Conservation (phyloP, 371 early-diverging fungal species). For the Umbelopsis sp. region DNA sequence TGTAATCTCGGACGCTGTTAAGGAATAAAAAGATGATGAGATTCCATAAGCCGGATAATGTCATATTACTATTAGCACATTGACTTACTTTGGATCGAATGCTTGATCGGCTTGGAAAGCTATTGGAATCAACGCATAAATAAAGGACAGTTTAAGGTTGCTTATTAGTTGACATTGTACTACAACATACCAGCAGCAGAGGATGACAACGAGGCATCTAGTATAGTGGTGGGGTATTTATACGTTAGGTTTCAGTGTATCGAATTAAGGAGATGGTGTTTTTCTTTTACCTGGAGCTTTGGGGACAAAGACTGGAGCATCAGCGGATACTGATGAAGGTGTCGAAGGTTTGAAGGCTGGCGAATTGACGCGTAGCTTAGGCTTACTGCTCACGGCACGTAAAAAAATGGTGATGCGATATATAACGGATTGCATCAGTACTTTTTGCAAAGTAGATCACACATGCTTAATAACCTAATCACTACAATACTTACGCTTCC, state of each 20-base stretch:
- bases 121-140: neutral
- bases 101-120: slow-evolving; percentile 13
- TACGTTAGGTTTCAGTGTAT: no score
- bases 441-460: neutral
- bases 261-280: no score
- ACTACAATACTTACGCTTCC: slow-evolving; percentile 51
- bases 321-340: slow-evolving; percentile 43
- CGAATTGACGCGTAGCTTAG: slow-evolving; percentile 65
- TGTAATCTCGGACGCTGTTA: slow-evolving; percentile 13
- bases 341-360: slow-evolving; percentile 61
- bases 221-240: neutral
- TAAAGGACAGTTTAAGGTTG: neutral
- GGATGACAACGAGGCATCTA: slow-evolving; percentile 15
- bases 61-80: neutral
- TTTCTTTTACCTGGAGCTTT: slow-evolving; percentile 43
- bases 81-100: slow-evolving; percentile 11
- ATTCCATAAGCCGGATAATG: neutral
- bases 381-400: slow-evolving; percentile 38
- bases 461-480: slow-evolving; percentile 4
- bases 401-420: no score
- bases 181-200: slow-evolving; percentile 7
- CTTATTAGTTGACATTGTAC: neutral
- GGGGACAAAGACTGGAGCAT: slow-evolving; percentile 71
- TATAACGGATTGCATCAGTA: no score
- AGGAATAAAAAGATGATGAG: neutral